Base-by-base conservation (phyloP, 495 filamentous ascomycete species). In the Acidomyces sp. region DNA sequence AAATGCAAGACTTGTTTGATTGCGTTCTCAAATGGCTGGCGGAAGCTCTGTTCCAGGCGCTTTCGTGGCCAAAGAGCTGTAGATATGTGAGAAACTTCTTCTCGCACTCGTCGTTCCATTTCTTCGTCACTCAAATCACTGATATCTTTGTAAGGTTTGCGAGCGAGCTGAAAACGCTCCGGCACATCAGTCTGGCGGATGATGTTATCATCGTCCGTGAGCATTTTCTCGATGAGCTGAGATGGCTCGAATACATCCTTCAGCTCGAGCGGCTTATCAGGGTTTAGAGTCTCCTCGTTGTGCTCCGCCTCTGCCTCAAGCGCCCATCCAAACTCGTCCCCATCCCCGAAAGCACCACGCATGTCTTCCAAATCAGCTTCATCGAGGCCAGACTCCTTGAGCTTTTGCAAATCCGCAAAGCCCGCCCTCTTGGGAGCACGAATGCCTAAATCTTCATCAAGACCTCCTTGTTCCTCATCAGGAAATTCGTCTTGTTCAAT, bases 181-280 rank as follows among this genome's bases (percentile, higher is more conserved):
- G 90, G 92, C 43, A 93, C 78, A 58, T 97, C 90, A 11, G 70
- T 72, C 36, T 73, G 66, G 12, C 90, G 81, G 41, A 97, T 95
- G 36, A 72, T 65, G 57, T 95, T 92, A 53, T 97, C 90, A 34
- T 85, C 85, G 39, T 96, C 90, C 3, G 90, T 97, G 24, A 97
- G 74, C 59, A 96, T 81, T 60, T 82, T 84, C 58, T 96, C 90
- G 26, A 74, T 74, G 28, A 97, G 74, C 59, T 96, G 83, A 1
- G 85, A 87, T 2, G 92, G 92, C 60, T 97, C 90, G 45, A 97
- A 96, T 41, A 97, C 87, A 57, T 96, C 88, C 61, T 94, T 93
- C 30, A 97, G 67, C 57, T 95, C 82, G n/a, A 96, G 68, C 21
- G 66, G 65, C 48, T 74, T 56, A 28, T 78, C 83, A 39, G 74